Percentiles rank a stretch among this genome's conserved stretches.
These are phyloP conservation scores for Pseudonectria foliicola DNA, from an alignment of 2,329 filamentous ascomycete genomes.

Conservation along the genomic window DNA sequence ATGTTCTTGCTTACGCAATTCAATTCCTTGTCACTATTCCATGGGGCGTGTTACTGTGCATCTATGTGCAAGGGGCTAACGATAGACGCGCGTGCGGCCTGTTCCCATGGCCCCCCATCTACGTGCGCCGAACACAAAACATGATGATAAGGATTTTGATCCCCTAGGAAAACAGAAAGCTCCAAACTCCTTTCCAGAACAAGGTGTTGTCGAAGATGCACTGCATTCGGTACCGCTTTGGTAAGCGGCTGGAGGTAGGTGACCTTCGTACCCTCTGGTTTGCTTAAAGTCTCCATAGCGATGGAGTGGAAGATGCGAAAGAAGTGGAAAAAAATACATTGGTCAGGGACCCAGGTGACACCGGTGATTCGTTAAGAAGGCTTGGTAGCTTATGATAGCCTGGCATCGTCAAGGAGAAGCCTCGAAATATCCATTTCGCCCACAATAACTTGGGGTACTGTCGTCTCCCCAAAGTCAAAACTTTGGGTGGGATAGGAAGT, in stretches of 20 bases:
- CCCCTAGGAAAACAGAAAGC: constrained; percentile 11
- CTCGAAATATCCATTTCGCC: constrained; percentile 58
- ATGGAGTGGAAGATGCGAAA: no score
- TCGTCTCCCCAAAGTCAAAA: constrained; percentile 39
- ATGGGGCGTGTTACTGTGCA: no score
- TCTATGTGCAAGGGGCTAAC: constrained; percentile 2
- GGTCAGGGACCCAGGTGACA: no score
- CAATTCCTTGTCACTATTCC: no score
- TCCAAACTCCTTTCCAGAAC: constrained; percentile 16
- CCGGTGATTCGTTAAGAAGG: constrained; percentile 2
- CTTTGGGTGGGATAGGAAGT: constrained; percentile 18
- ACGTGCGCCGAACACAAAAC: constrained; percentile 10
- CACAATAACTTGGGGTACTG: constrained; percentile 33
- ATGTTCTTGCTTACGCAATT: no score
- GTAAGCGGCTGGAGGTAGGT: background rate
- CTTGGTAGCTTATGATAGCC: constrained; percentile 19
- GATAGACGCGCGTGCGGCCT: constrained; percentile 14
- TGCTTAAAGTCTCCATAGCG: background rate
- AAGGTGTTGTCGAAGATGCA: constrained; percentile 10
- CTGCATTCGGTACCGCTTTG: constrained; percentile 7
- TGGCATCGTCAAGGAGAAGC: constrained; percentile 48
- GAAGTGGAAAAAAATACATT: no score
- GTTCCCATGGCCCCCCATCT: constrained; percentile 13
- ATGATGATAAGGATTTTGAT: no score
- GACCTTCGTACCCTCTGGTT: background rate